phyloP scores from a whole-genome alignment of 495 filamentous ascomycete species.

The Penicillium bialowiezense region DNA sequence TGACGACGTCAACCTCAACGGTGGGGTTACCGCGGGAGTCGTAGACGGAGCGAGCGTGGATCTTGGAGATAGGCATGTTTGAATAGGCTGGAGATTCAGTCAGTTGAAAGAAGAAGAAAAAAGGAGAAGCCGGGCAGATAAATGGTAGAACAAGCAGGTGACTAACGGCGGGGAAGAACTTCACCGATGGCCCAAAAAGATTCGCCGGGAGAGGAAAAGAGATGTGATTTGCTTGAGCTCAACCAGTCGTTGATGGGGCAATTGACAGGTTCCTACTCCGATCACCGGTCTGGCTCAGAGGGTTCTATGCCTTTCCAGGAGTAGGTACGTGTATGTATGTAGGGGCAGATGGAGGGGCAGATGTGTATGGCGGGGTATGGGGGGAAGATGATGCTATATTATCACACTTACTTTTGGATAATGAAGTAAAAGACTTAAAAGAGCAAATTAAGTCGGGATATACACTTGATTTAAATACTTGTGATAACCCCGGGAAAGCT shows the following conservation, averaged over 20 bases:
- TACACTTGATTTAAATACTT: constrained; percentile 31
- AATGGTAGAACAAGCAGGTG: constrained; percentile 28
- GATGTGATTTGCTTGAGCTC: constrained; percentile 24
- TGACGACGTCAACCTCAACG: constrained; percentile 94
- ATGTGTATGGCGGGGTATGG: constrained; percentile 18
- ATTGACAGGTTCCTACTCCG: constrained; percentile 18
- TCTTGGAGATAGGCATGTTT: constrained; percentile 90
- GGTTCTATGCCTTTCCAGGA: constrained; percentile 11
- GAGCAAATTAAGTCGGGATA: constrained; percentile 21
- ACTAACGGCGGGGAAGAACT: constrained; percentile 39
- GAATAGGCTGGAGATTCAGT: constrained; percentile 28
- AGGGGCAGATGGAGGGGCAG: constrained; percentile 13
- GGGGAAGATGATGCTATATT: constrained; percentile 6
- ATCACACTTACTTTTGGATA: constrained; percentile 20
- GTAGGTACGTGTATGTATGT: constrained; percentile 1
- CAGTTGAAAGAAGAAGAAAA: constrained; percentile 22
- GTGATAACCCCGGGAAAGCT: constrained; percentile 28
- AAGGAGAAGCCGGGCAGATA: constrained; percentile 20
- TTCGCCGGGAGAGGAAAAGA: constrained; percentile 22
- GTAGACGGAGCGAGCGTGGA: constrained; percentile 98
- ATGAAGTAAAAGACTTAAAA: constrained; percentile 16
- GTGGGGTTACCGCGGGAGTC: constrained; percentile 99
- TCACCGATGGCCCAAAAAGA: constrained; percentile 51
- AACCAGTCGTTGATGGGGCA: constrained; percentile 17
- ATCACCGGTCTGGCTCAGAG: constrained; percentile 19